Evolutionary conservation across 1,139 yeast genomes (phyloP).

Genomic region (Diutina ranongensis): DNA sequence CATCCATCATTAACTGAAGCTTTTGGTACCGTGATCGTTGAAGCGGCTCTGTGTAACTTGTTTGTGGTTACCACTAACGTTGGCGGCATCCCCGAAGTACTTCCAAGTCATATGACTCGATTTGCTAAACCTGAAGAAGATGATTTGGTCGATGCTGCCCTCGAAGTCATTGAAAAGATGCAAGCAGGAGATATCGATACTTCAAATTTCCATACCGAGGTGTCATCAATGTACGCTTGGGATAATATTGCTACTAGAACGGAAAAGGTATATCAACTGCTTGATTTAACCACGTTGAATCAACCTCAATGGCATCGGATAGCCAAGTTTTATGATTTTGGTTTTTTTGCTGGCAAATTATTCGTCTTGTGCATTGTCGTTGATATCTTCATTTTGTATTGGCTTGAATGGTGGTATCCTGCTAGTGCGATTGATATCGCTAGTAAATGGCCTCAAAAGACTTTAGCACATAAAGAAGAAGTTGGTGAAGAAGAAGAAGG

Average conservation of each 20-base stretch:
- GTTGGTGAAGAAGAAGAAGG: not conserved
- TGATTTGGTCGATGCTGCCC: constrained; percentile 58
- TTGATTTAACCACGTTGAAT: constrained; percentile 31
- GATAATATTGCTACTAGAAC: constrained; percentile 78
- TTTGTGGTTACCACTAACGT: constrained; percentile 91
- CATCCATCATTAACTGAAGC: constrained; percentile 97
- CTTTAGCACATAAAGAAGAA: not conserved
- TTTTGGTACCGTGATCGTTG: constrained; percentile 93
- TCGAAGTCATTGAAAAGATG: constrained; percentile 50
- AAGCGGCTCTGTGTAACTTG: constrained; percentile 94
- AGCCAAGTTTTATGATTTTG: constrained; percentile 58
- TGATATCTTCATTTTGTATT: constrained; percentile 52
- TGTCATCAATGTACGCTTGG: constrained; percentile 88
- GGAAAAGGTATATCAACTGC: constrained; percentile 61
- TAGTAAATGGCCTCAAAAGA: constrained; percentile 58
- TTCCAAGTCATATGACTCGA: constrained; percentile 88
- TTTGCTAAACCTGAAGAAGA: constrained; percentile 82
- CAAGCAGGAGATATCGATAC: constrained; percentile 56
- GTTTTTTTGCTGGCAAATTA: constrained; percentile 75
- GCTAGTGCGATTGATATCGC: constrained; percentile 55
- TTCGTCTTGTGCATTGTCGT: constrained; percentile 71
- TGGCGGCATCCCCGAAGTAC: constrained; percentile 96
- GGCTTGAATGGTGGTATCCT: constrained; percentile 69
- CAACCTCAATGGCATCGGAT: constrained; percentile 40
- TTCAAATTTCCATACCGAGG: constrained; percentile 63